Base-by-base conservation (phyloP, 2,329 filamentous ascomycete species). In the Capronia coronata region DNA sequence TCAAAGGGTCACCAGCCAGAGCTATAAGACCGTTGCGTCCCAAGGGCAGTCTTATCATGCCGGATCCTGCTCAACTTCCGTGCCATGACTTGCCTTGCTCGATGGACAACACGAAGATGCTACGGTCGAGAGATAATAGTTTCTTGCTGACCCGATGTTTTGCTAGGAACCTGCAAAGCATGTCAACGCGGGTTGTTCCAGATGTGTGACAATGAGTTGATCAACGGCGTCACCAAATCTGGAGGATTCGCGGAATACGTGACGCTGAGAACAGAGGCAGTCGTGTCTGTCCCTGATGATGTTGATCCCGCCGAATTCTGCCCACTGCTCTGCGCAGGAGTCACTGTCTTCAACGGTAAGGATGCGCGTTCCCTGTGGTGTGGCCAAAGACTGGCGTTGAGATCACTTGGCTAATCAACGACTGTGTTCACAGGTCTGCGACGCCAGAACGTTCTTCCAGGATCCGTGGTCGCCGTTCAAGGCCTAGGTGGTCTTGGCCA, bases 181-280 rank as follows among this genome's bases (percentile, higher is more conserved):
- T 90, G 86, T 67, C 75, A 76, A 48, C 73, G 78, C 13, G 80
- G 79, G 1, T 64, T 77, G 19, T 86, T 78, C 68, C 83, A 89
- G 64, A 82, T 83, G 67, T 90, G 86, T 66, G 72, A 79, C 18
- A 78, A 82, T 56, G 68, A 63, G 41, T 64, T 66, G 0, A 63
- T 87, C 62, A 89, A 87, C 63, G 86, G 86, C 10, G 74, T 85
- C 3, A 78, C 70, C 2, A 70, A 68, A 32, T 74, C 85, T 55
- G 86, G 86, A 43, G 86, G 86, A 29, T 88, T 69, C 50, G 68
- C 61, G 10, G 62, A 71, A 60, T 70, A 71, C 48, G 65, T 64
- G 46, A 56, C 59, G n/a, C 57, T 71, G 16, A 62, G 63, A 25
- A 57, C 60, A 9, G 68, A 71, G 52, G 66, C 69, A 2, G 66